Conservation (phyloP, 2,329 filamentous ascomycete species). For the Cladosporium sp. region DNA sequence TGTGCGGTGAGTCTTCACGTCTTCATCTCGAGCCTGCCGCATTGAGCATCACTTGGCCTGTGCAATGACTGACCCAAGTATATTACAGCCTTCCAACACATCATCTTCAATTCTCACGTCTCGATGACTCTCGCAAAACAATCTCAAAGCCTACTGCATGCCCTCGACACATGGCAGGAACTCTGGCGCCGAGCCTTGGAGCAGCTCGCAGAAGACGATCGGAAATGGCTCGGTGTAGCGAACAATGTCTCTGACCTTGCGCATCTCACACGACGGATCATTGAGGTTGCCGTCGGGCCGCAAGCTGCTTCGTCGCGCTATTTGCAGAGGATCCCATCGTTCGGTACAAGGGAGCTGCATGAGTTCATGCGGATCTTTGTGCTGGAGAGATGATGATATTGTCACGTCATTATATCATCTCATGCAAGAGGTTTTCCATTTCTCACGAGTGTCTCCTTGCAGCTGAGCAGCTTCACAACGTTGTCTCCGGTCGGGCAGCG, state of each 20-base stretch:
- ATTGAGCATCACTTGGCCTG: background rate
- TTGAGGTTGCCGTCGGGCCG: background rate
- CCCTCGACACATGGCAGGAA: background rate
- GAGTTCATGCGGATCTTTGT: constrained; percentile 14
- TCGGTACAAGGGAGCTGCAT: background rate
- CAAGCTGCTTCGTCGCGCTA: constrained; percentile 3
- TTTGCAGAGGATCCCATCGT: constrained; percentile 6
- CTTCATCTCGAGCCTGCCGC: background rate
- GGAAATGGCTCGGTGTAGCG: constrained; percentile 15
- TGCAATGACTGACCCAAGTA: background rate
- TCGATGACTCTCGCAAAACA: background rate
- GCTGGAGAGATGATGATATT: background rate
- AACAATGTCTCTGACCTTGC: constrained; percentile 6
- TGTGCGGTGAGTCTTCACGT: background rate
- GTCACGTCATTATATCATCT: background rate
- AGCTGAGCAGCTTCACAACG: background rate
- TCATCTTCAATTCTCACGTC: constrained; percentile 18
- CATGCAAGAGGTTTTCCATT: too few species aligned
- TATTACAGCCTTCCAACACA: background rate
- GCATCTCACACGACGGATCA: background rate
- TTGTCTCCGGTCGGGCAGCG: background rate
- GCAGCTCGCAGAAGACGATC: background rate
- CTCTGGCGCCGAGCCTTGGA: constrained; percentile 9
- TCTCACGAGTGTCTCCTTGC: too few species aligned
- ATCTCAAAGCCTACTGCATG: background rate